Conservation (phyloP, 306 rosid species). For the Arachis hypogaea region DNA sequence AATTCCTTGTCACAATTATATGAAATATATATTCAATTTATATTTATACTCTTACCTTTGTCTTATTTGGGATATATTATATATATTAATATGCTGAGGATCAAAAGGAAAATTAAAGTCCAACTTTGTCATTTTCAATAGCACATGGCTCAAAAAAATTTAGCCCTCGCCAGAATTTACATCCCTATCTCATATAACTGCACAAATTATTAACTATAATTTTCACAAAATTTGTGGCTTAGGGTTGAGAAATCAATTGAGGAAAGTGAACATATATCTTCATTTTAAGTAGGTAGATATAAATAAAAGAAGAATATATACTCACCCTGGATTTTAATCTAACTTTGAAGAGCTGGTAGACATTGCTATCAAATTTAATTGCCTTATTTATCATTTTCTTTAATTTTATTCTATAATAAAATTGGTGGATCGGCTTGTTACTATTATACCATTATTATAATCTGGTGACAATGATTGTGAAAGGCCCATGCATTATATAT, state of each 20-base stretch:
- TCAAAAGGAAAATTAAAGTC: slow-evolving; percentile 16
- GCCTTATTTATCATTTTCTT: not conserved
- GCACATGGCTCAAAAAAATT: slow-evolving; percentile 38
- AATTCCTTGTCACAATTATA: slow-evolving; percentile 44
- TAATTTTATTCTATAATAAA: slow-evolving; percentile 18
- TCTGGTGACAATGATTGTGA: slow-evolving; percentile 30
- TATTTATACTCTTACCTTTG: slow-evolving; percentile 14
- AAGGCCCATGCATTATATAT: slow-evolving; percentile 19
- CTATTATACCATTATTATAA: slow-evolving; percentile 12
- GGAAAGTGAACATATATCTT: slow-evolving; percentile 18
- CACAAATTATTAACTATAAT: not conserved
- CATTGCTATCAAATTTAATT: slow-evolving; percentile 40
- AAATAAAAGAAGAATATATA: not conserved
- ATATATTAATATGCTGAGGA: slow-evolving; percentile 33
- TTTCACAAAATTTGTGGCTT: slow-evolving; percentile 23
- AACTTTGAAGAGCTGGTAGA: slow-evolving; percentile 25
- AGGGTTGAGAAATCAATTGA: slow-evolving; percentile 18
- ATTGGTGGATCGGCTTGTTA: slow-evolving; percentile 18
- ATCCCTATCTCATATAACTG: not conserved
- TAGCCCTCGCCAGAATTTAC: not conserved
- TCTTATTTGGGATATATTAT: slow-evolving; percentile 23
- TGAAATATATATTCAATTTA: not conserved
- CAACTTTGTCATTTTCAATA: slow-evolving; percentile 43
- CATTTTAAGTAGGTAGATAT: not conserved
- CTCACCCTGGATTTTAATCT: not conserved